Percentiles rank a stretch among this genome's conserved stretches.
Evolutionary conservation across 2,329 filamentous ascomycete species (phyloP).

Genomic region (Chaetomium sp.): DNA sequence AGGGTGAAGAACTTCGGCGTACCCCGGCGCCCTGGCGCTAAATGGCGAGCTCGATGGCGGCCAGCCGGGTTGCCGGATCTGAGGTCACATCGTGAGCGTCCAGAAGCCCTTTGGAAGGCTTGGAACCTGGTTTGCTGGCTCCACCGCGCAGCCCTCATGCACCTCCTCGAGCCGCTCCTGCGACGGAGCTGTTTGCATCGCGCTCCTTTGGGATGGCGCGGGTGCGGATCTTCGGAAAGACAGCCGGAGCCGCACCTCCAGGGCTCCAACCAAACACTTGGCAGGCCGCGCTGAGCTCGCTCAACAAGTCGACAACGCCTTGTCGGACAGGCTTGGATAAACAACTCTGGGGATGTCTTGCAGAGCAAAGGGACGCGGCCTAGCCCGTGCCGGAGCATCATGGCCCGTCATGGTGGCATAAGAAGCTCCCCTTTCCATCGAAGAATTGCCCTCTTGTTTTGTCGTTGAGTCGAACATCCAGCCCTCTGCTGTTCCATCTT

Average conservation of each 20-base stretch:
- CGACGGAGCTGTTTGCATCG: conserved; percentile 10
- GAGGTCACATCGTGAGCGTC: no score
- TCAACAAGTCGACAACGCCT: not conserved
- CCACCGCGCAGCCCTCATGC: not conserved
- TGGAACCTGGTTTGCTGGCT: not conserved
- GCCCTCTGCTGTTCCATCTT: not conserved
- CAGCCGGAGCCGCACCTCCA: conserved; percentile 12
- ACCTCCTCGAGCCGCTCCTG: not conserved
- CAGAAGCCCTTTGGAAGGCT: no score
- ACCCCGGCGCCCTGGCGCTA: no score
- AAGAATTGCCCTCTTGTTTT: not conserved
- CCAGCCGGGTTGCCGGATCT: not conserved
- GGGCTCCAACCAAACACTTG: conserved; percentile 12
- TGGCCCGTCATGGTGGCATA: no score
- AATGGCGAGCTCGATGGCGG: no score
- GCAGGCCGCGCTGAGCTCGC: not conserved
- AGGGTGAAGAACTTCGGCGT: no score
- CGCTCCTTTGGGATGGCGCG: conserved; percentile 11
- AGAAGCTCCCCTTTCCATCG: no score
- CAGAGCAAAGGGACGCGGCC: no score
- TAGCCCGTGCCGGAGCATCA: no score
- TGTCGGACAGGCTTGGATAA: no score
- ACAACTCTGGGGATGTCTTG: no score
- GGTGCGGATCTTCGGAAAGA: conserved; percentile 15
- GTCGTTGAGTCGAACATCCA: not conserved